Base-by-base conservation (phyloP, 2,329 filamentous ascomycete species). In the Lecanicillium sp. region DNA sequence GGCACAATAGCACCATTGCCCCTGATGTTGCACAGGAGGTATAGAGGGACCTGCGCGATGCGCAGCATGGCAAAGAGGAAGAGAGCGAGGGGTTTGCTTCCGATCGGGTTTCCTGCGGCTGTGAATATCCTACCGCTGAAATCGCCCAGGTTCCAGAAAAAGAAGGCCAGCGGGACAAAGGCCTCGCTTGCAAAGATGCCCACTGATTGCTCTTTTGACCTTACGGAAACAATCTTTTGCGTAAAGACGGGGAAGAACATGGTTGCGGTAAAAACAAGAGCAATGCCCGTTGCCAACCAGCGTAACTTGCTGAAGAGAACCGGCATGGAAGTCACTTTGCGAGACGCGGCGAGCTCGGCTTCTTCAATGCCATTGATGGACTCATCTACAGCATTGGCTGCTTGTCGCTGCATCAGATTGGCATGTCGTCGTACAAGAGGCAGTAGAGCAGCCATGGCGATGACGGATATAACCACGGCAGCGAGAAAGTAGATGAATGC, bases 241-340 rank as follows among this genome's bases (percentile, higher is more conserved):
- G 92, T 96, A 61, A 94, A 94, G 44, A 96, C 85, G 1, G 92
- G 92, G 66, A 89, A 96, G 56, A 92, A 80, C 90, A 98, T 96
- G 35, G 89, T 89, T 39, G 90, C 64, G 30, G 73, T 64, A 53
- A 96, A 96, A 54, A 82, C 88, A 46, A 89, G 57, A 51, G 86
- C 87, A 12, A 95, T 77, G 7, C 85, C 77, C n/a, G 71, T 66
- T 1, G 86, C 77, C 12, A 88, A 70, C 76, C 83, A 94, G 52
- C 75, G 78, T 32, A 96, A 74, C 58, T 94, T 94, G 44, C 66
- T 65, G 51, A 92, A 79, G 4, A 96, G 74, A 1, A 67, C 67
- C 47, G 65, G 66, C 46, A 95, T 71, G 50, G 65, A 57, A 37
- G 70, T 63, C 37, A 67, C 63, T 48, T 65, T 68, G 51, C 71